These are phyloP conservation scores for Phaeotremella skinneri DNA, from an alignment of 768 basidiomycete species.

Conservation along the genomic window DNA sequence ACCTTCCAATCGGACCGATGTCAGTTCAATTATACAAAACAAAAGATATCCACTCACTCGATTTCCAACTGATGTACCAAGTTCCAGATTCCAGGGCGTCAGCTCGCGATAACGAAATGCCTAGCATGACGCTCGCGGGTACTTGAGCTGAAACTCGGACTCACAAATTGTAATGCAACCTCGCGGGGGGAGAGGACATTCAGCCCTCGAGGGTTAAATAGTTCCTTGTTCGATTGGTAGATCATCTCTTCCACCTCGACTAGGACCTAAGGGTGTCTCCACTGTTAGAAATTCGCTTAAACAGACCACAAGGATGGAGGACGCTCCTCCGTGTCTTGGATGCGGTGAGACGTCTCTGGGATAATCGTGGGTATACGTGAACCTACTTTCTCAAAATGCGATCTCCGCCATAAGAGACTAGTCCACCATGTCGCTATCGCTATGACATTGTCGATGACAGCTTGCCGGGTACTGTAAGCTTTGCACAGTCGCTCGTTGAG, in stretches of 20 bases:
- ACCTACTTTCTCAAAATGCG: constrained; percentile 79
- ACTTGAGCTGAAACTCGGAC: constrained; percentile 51
- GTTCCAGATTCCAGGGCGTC: no score
- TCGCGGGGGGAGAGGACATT: constrained; percentile 80
- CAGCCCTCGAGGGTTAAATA: constrained; percentile 83
- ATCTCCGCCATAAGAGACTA: constrained; percentile 64
- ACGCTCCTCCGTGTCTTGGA: not conserved
- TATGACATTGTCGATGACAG: constrained; percentile 74
- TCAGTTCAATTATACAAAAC: not conserved
- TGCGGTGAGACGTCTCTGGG: not conserved
- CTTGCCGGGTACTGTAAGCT: constrained; percentile 72
- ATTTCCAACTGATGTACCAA: constrained; percentile 71
- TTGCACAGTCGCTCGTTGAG: constrained; percentile 85
- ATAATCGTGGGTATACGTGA: not conserved
- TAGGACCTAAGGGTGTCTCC: constrained; percentile 79
- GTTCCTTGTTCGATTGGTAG: constrained; percentile 64
- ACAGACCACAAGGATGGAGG: not conserved
- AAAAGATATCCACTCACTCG: constrained; percentile 54
- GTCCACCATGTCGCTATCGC: constrained; percentile 78
- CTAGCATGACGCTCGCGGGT: no score
- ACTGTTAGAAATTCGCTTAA: not conserved
- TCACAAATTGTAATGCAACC: constrained; percentile 86
- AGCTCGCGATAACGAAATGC: constrained; percentile 8
- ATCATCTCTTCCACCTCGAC: constrained; percentile 62
- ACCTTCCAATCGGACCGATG: constrained; percentile 1